Evolutionary conservation across 495 filamentous ascomycete species (phyloP).

Genomic region (Cercophora newfieldiana): DNA sequence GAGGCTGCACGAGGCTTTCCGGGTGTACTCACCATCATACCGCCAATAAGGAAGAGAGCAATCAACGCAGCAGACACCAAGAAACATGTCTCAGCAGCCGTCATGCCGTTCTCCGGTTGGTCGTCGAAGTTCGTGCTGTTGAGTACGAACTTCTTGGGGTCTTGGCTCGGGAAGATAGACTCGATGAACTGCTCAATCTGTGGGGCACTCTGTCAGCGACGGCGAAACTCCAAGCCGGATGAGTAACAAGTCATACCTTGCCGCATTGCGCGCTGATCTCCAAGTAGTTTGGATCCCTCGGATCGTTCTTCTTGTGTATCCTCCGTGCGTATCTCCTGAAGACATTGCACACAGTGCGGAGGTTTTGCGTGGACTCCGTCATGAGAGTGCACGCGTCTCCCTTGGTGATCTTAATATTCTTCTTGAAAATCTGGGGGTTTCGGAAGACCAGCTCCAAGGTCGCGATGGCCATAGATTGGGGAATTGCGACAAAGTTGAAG

Average conservation of each 20-base stretch:
- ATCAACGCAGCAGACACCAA: slow-evolving; percentile 37
- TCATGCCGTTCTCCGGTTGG: slow-evolving; percentile 21
- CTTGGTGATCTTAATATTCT: slow-evolving; percentile 94
- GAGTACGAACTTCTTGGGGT: slow-evolving; percentile 44
- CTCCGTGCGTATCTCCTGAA: slow-evolving; percentile 74
- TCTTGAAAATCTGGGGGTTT: slow-evolving; percentile 83
- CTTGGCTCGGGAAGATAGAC: slow-evolving; percentile 78
- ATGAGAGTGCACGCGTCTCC: slow-evolving; percentile 90
- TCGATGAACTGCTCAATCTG: slow-evolving; percentile 98
- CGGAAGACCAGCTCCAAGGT: slow-evolving; percentile 89
- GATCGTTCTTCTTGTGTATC: slow-evolving; percentile 94
- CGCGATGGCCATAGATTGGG: slow-evolving; percentile 97
- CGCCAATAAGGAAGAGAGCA: slow-evolving; percentile 40
- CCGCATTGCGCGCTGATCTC: slow-evolving; percentile 89
- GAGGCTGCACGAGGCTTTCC: background rate
- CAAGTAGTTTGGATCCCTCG: slow-evolving; percentile 88
- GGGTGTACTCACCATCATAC: slow-evolving; percentile 44
- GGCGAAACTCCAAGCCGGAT: background rate
- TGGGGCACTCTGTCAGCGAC: slow-evolving; percentile 4
- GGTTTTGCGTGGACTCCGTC: slow-evolving; percentile 87
- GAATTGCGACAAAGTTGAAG: slow-evolving; percentile 99
- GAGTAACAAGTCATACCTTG: slow-evolving; percentile 59
- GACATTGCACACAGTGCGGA: slow-evolving; percentile 72
- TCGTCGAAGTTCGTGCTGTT: slow-evolving; percentile 24
- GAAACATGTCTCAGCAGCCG: slow-evolving; percentile 38